phyloP scores from a whole-genome alignment of 257 asterid species.

The Solanum rostratum region DNA sequence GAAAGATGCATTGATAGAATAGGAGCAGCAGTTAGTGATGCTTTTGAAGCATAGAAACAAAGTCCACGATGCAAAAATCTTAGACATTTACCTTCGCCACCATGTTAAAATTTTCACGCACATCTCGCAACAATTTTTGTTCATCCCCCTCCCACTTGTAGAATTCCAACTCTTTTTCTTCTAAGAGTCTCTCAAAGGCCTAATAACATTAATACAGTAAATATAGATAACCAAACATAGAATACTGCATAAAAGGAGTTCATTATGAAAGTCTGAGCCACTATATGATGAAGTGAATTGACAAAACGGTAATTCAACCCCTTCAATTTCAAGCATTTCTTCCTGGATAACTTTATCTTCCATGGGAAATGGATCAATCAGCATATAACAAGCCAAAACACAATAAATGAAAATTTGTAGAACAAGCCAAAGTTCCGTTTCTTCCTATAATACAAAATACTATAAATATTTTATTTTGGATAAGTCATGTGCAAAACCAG shows the following conservation, averaged over 20 bases:
- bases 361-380: neutral
- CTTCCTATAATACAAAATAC: neutral
- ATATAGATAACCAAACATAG: neutral
- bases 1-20: neutral
- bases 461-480: neutral
- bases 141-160: slow-evolving; percentile 70
- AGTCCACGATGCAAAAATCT: neutral
- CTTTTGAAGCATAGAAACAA: neutral
- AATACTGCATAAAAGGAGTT: neutral
- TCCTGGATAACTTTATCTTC: neutral
- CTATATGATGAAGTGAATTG: neutral
- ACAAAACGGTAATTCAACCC: neutral
- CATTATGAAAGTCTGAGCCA: neutral
- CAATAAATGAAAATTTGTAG: neutral
- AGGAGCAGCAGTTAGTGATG: neutral
- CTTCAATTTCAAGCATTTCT: neutral
- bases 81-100: slow-evolving; percentile 55
- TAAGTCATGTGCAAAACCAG: neutral
- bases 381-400: neutral
- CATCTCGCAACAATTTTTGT: slow-evolving; percentile 50
- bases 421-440: neutral
- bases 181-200: slow-evolving; percentile 54
- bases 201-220: slow-evolving; percentile 8
- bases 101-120: slow-evolving; percentile 73
- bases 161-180: slow-evolving; percentile 59